Base-by-base conservation (phyloP, 768 basidiomycete species). In the Lactifluus subvellereus region DNA sequence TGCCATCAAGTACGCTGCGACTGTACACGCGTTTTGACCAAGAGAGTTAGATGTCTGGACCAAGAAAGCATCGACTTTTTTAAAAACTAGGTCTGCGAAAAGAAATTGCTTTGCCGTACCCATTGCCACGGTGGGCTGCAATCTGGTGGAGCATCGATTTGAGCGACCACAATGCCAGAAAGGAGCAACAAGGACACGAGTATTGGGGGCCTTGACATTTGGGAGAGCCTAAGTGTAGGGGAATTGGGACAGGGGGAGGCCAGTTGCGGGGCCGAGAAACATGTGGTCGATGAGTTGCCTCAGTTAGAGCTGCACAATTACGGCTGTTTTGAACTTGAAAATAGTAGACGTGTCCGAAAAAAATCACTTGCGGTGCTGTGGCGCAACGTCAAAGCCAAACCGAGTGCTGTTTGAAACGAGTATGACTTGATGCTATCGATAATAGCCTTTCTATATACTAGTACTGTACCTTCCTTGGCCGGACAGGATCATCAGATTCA, bases 1-100 rank as follows among this genome's bases (percentile, higher is more conserved):
- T 7, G 57, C 13, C 57, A 63, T 37, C 37, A 63, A 4, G 8
- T 54, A 63, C 1, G 62, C 62, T 4, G 62, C 62, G 6, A 63
- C 32, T 6, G 47, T 54, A n/a, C 62, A 63, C 30, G 52, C 51
- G 35, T 59, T 59, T 49, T 63, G 62, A 10, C 27, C 32, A 33
- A n/a, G n/a, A n/a, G n/a, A n/a, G n/a, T n/a, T n/a, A n/a, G n/a
- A n/a, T n/a, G n/a, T n/a, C n/a, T n/a, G n/a, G 3, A 16, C n/a
- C 11, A 47, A 6, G 11, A 0, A 6, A n/a, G 48, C 57, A 47
- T 2, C 10, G 5, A 22, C 30, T 43, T 3, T 32, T n/a, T 3
- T 3, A n/a, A n/a, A n/a, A n/a, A n/a, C n/a, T n/a, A n/a, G n/a
- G n/a, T n/a, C 4, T 1, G 40, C 13, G 42, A 55, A 57, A 7